A percentile compares a stretch with the other conserved stretches of the same genome.
phyloP scores from a whole-genome alignment of 202 grass and related monocot species.

The Panicum hallii region DNA sequence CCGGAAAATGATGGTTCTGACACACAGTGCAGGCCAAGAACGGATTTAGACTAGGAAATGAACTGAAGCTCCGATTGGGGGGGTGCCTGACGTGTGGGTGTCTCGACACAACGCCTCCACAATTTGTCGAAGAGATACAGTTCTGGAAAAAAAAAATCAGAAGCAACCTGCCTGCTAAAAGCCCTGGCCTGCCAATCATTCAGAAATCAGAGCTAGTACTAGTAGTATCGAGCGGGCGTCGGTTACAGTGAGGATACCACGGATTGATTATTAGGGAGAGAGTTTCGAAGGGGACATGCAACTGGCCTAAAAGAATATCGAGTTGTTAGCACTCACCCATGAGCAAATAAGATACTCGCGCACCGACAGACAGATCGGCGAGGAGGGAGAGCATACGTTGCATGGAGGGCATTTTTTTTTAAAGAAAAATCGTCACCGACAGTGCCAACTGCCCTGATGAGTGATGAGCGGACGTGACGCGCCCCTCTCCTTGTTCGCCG shows the following conservation, averaged over 20 bases:
- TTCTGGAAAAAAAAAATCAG: not conserved
- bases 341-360: slow-evolving; percentile 33
- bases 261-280: slow-evolving; percentile 32
- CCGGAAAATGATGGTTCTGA: not conserved
- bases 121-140: not conserved
- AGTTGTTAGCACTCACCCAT: slow-evolving; percentile 38
- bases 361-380: slow-evolving; percentile 44
- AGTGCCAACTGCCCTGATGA: slow-evolving; percentile 9
- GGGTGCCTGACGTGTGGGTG: not conserved
- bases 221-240: not conserved
- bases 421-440: slow-evolving; percentile 42
- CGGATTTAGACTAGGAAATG: not conserved
- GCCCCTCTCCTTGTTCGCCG: not conserved
- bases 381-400: slow-evolving; percentile 37
- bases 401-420: not conserved
- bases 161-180: not conserved
- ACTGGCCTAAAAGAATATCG: slow-evolving; percentile 43
- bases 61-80: not conserved
- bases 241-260: slow-evolving; percentile 32
- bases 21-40: not conserved
- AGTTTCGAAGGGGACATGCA: slow-evolving; percentile 26
- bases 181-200: not conserved
- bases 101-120: not conserved
- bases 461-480: not conserved
- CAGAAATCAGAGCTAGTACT: not conserved